Base-by-base conservation (phyloP, 768 basidiomycete genomes). In the Hydnum rufescens region DNA sequence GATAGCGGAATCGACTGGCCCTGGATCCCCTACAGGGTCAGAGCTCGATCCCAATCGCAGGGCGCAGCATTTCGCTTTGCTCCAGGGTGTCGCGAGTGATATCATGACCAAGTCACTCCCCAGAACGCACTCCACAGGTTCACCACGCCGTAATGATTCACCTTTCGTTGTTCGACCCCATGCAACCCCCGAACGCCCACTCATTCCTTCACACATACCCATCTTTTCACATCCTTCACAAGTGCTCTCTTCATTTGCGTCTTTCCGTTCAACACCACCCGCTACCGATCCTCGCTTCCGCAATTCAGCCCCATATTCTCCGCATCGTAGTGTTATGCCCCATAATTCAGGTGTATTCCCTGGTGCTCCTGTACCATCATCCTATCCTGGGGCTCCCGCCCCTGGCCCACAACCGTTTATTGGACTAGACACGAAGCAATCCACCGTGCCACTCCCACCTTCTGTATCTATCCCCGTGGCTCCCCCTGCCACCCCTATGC, bases 81-180 rank as follows among this genome's bases (percentile, higher is more conserved):
- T 83, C 6, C 81, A 85, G 61, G 68, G 74, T 13, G 76, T 84
- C 32, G 80, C 77, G 0, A 75, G 78, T 58, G 82, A 86, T 62
- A 82, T 83, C 3, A 78, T 77, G 4, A 70, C 72, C 55, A 71
- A 78, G 70, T 71, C 74, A 25, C 44, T 52, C 32, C n/a, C 39
- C 8, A 22, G 30, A 26, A 28, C 36, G 13, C 22, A 13, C 36
- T 39, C 13, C 36, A 13, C 36, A 13, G 22, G 36, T 22, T 22
- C 13, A 39, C 36, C 36, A 13, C 36, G 36, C 36, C 13, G 13
- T 39, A 22, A 39, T 13, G 36, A 39, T 39, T 39, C 36, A 22
- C 36, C 36, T 13, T 39, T 39, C 36, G 36, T 39, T 22, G 36
- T 39, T 22, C 13, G 22, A 13, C 36, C 36, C 22, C 13, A 13